Evolutionary conservation across 2,329 filamentous ascomycete genomes (phyloP).

Genomic region (Alternaria sp.): DNA sequence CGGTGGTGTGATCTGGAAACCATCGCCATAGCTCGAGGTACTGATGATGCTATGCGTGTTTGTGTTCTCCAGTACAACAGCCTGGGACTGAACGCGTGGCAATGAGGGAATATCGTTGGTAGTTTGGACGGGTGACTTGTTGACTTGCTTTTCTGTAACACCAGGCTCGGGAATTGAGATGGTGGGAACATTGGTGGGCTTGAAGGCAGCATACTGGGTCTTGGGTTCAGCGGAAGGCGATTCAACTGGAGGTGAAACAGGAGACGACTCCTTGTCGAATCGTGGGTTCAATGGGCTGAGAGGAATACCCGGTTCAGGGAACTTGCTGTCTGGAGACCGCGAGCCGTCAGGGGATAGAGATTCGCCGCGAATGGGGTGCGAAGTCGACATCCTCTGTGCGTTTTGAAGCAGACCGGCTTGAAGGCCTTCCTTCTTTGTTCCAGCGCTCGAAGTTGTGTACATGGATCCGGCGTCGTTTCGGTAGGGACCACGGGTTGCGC

Average conservation of each 20-base stretch:
- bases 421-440: conserved; percentile 57
- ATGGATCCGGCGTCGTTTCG: conserved; percentile 58
- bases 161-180: conserved; percentile 34
- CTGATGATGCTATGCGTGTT: conserved; percentile 56
- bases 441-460: conserved; percentile 61
- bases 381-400: conserved; percentile 66
- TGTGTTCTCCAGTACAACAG: conserved; percentile 44
- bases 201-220: conserved; percentile 49
- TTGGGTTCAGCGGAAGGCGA: conserved; percentile 26
- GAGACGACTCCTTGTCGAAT: conserved; percentile 23
- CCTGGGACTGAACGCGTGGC: conserved; percentile 48
- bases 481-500: conserved; percentile 33
- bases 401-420: conserved; percentile 63
- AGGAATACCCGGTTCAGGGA: conserved; percentile 42
- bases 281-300: conserved; percentile 45
- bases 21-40: conserved; percentile 64
- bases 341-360: conserved; percentile 47
- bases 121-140: conserved; percentile 35
- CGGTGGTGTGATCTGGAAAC: conserved; percentile 59
- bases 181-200: conserved; percentile 39
- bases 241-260: conserved; percentile 15
- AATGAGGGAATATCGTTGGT: conserved; percentile 29
- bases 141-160: conserved; percentile 33
- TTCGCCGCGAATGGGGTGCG: conserved; percentile 56
- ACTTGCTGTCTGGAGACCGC: conserved; percentile 45